phyloP scores from a whole-genome alignment of 2,329 filamentous ascomycete species.

The Fusarium phyllophilum region DNA sequence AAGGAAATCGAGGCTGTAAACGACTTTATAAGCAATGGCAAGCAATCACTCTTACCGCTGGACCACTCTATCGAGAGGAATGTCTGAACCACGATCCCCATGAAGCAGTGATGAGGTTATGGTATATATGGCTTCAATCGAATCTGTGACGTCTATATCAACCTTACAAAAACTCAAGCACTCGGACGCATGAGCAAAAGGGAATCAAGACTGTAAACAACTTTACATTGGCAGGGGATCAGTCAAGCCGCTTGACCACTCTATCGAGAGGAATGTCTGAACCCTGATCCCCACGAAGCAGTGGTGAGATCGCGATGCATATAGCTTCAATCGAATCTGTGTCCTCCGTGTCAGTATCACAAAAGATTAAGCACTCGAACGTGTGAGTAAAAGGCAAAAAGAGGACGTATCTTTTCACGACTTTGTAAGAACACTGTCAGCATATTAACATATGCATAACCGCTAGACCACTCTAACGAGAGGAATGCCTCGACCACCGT shows the following conservation, averaged over 20 bases:
- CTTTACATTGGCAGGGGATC: neutral
- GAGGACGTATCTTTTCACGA: neutral
- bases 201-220: neutral
- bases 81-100: neutral
- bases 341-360: rapidly evolving
- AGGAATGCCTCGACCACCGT: neutral
- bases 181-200: neutral
- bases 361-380: neutral
- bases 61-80: neutral
- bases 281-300: neutral
- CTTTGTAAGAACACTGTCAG: neutral
- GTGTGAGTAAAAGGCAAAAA: neutral
- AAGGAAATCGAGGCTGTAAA: neutral
- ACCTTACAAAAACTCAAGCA: neutral
- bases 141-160: neutral
- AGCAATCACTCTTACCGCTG: rapidly evolving
- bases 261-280: neutral
- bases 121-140: neutral
- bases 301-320: neutral
- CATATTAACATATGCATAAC: neutral
- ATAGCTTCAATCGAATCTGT: neutral
- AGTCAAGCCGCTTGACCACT: neutral
- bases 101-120: neutral
- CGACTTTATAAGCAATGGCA: neutral
- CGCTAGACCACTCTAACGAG: neutral